Percentiles rank a stretch among this genome's conserved stretches.
Evolutionary conservation across 345 rosid species (phyloP).

Genomic region (Eucalyptus globulus): DNA sequence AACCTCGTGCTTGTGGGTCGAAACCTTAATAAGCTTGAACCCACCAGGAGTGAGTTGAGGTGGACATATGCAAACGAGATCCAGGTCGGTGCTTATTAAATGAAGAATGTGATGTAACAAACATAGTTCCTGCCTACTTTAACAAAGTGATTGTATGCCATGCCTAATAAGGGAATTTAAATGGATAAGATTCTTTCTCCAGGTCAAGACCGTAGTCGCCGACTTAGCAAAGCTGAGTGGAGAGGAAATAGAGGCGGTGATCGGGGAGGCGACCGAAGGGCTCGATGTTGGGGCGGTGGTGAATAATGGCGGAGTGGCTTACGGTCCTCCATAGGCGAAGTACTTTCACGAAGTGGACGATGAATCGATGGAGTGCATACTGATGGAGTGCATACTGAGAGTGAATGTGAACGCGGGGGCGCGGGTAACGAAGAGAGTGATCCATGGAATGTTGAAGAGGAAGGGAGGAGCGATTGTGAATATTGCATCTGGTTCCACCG

Average conservation of each 20-base stretch:
- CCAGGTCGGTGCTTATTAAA: background rate
- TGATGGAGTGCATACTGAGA: slow-evolving; percentile 19
- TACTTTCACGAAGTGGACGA: slow-evolving; percentile 28
- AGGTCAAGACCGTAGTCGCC: background rate
- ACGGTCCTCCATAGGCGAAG: background rate
- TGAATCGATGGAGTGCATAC: slow-evolving; percentile 11
- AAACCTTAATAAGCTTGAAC: slow-evolving; percentile 19
- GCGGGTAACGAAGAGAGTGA: slow-evolving; percentile 20
- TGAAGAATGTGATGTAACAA: background rate
- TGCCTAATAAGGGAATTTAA: background rate
- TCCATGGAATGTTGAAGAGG: slow-evolving; percentile 29
- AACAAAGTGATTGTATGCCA: background rate
- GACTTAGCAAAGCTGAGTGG: slow-evolving; percentile 13
- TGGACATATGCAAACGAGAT: background rate
- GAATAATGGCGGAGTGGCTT: slow-evolving; percentile 22
- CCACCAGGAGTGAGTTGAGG: background rate
- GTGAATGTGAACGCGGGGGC: slow-evolving; percentile 24
- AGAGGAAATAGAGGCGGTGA: background rate
- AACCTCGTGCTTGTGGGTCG: slow-evolving; percentile 21
- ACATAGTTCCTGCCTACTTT: background rate
- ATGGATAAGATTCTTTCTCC: background rate
- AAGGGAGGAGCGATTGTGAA: slow-evolving; percentile 36
- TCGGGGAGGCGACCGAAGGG: slow-evolving; percentile 7
- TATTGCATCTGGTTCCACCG: slow-evolving; percentile 34
- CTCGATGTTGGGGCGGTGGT: slow-evolving; percentile 28